Evolutionary conservation across 352 stramenopile genomes (phyloP).

Genomic region (Globisporangium middletonii): DNA sequence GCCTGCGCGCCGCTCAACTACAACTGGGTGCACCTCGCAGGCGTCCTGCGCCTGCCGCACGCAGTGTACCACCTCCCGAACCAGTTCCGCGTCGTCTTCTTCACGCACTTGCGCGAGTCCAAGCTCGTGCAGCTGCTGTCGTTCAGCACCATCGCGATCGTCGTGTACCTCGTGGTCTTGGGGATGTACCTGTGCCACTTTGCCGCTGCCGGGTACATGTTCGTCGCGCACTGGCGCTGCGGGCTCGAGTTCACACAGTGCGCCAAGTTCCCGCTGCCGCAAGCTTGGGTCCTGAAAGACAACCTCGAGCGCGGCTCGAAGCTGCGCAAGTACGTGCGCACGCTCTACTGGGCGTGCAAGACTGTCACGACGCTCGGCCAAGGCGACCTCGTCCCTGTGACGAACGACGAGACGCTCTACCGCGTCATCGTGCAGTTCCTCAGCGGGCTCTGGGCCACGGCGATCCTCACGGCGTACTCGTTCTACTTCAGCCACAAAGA

Average conservation of each 20-base stretch:
- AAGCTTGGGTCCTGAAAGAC: slow-evolving; percentile 58
- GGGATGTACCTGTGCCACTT: slow-evolving; percentile 58
- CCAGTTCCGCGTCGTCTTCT: slow-evolving; percentile 18
- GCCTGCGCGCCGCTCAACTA: slow-evolving; percentile 19
- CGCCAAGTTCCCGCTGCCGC: slow-evolving; percentile 17
- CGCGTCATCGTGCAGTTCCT: slow-evolving; percentile 55
- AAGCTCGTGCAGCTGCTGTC: slow-evolving; percentile 26
- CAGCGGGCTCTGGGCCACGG: slow-evolving; percentile 59
- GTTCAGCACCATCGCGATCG: slow-evolving; percentile 42
- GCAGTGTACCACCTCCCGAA: slow-evolving; percentile 11
- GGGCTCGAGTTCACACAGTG: slow-evolving; percentile 32
- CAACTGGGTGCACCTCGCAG: slow-evolving; percentile 44
- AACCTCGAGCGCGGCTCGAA: slow-evolving; percentile 36
- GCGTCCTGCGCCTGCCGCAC: slow-evolving; percentile 20
- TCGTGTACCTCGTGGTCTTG: slow-evolving; percentile 31
- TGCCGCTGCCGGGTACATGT: slow-evolving; percentile 50
- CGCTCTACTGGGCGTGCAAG: slow-evolving; percentile 69
- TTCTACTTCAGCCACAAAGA: slow-evolving; percentile 74
- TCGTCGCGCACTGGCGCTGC: slow-evolving; percentile 45
- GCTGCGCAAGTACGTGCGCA: slow-evolving; percentile 46
- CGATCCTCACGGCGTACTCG: slow-evolving; percentile 59
- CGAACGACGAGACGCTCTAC: slow-evolving; percentile 46
- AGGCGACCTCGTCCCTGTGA: slow-evolving; percentile 58
- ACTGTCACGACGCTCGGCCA: slow-evolving; percentile 66
- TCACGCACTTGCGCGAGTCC: slow-evolving; percentile 16